Base-by-base conservation (phyloP, 192 early-diverging fungal genomes). In the Coemansia sp. region DNA sequence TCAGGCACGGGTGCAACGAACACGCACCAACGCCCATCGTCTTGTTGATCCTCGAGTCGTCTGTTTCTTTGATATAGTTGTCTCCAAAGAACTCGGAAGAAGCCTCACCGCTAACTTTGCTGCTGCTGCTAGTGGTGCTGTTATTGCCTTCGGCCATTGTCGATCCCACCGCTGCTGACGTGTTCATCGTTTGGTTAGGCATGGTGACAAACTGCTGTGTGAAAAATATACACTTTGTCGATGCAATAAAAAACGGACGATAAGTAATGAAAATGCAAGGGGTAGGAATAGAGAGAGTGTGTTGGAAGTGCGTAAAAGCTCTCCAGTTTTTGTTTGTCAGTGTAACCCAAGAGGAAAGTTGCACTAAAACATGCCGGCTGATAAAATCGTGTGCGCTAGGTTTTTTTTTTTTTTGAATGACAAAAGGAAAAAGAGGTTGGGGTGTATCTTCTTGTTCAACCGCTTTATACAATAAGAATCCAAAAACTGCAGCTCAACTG, bases 1-100 rank as follows among this genome's bases (percentile, higher is more conserved):
- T 71, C 62, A 83, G 63, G 39, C 68, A 83, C 7, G 80, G 80
- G n/a, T 83, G 80, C 61, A 83, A 60, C 24, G 80, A 66, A 26
- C 80, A 83, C 14, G 65, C 68, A 0, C 80, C 80, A 0, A 74
- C 71, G 0, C 80, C 80, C 62, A 66, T 83, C 36, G 53, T 65
- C 44, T 51, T 58, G 63, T 65, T 71, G n/a, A 66, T 59, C 8
- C 63, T 45, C 6, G 58, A 38, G 66, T 68, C 69, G 69, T 83
- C 80, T 3, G 68, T 73, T 14, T 71, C 66, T 38, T 77, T 73
- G 33, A 83, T 83, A 34, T 71, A 83, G 26, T 65, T 59, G 44
- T 83, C 80, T 36, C 71, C 71, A 10, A 64, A 67, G 60, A 64
- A 66, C 53, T 83, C 80, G 9, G 80, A 71, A 18, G 39, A 61